Conservation (phyloP, 495 filamentous ascomycete species). For the Podospora sp. region DNA sequence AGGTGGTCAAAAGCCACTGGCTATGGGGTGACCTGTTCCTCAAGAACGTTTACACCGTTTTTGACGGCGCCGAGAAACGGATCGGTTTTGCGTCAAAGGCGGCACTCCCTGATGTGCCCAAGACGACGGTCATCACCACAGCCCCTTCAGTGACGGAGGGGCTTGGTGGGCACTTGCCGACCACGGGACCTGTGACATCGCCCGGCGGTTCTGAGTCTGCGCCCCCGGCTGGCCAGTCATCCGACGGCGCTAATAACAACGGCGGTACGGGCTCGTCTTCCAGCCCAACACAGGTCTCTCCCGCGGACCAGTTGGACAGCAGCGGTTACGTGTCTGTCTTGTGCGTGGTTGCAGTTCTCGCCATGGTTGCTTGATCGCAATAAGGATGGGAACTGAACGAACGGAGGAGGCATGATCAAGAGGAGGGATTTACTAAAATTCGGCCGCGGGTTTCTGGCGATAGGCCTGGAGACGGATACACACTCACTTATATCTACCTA, state of each 20-base stretch:
- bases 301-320: constrained; percentile 24
- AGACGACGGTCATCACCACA: constrained; percentile 17
- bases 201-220: constrained; percentile 21
- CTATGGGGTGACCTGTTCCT: constrained; percentile 81
- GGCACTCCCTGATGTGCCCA: constrained; percentile 18
- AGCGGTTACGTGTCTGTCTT: constrained; percentile 21
- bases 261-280: neutral
- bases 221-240: constrained; percentile 17
- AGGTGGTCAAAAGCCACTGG: constrained; percentile 57
- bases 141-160: constrained; percentile 2
- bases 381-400: neutral
- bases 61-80: constrained; percentile 65
- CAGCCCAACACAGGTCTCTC: constrained; percentile 21
- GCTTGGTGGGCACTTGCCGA: neutral
- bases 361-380: constrained; percentile 26
- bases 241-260: neutral
- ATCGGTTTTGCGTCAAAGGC: constrained; percentile 53
- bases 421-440: neutral
- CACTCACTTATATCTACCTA: neutral
- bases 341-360: constrained; percentile 23
- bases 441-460: constrained; percentile 7
- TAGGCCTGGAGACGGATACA: neutral
- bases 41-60: constrained; percentile 89
- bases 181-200: neutral
- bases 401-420: too few species aligned